Conservation (phyloP, 495 filamentous ascomycete species). For the Aspergillus ostianus region DNA sequence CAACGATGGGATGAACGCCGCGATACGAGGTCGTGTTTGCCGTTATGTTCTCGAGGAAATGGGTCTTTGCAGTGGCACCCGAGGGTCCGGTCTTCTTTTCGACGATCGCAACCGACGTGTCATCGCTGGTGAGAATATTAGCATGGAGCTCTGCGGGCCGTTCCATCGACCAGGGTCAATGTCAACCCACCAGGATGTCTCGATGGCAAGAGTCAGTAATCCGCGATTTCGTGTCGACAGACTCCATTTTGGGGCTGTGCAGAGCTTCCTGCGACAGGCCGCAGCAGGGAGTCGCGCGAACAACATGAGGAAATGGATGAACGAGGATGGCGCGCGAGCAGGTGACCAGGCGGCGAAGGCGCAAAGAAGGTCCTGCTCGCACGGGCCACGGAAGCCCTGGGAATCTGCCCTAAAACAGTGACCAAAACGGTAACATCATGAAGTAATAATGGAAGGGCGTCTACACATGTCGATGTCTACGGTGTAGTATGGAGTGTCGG, state of each 20-base stretch:
- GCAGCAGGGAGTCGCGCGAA: conserved; percentile 19
- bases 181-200: conserved; percentile 72
- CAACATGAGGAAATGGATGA: conserved; percentile 27
- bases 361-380: conserved; percentile 29
- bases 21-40: conserved; percentile 66
- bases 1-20: conserved; percentile 75
- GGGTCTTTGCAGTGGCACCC: conserved; percentile 49
- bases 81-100: conserved; percentile 46
- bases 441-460: too few relatives aligned
- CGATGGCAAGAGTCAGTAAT: conserved; percentile 80
- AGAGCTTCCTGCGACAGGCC: conserved; percentile 23
- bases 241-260: conserved; percentile 9
- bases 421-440: neutral
- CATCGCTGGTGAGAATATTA: conserved; percentile 59
- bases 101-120: conserved; percentile 87
- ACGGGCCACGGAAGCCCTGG: conserved; percentile 32
- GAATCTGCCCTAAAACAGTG: conserved; percentile 8
- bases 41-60: conserved; percentile 81
- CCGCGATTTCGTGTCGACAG: conserved; percentile 28
- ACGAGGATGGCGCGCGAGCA: neutral
- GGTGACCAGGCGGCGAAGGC: conserved; percentile 7
- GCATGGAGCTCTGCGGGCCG: conserved; percentile 7
- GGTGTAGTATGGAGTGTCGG: too few relatives aligned
- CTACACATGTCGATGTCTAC: too few relatives aligned
- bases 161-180: neutral